phyloP scores from a whole-genome alignment of 1,284 basidiomycete genomes.

The Entoloma clypeatum region DNA sequence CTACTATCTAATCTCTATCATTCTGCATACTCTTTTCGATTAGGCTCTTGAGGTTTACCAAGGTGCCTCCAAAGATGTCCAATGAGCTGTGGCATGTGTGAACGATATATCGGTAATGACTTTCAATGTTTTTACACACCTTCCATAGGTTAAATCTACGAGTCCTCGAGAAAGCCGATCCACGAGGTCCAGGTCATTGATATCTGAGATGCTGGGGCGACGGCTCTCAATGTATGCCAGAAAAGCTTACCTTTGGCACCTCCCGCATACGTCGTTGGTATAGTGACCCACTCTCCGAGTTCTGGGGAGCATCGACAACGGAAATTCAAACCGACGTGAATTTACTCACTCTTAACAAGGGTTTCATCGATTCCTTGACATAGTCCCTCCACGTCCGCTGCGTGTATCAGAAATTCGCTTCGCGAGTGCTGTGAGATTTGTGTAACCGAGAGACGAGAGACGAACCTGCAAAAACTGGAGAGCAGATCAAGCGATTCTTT shows the following conservation, averaged over 20 bases:
- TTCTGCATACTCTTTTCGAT: conserved; percentile 34
- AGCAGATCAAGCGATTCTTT: conserved; percentile 70
- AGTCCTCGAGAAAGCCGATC: conserved; percentile 77
- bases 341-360: conserved; percentile 73
- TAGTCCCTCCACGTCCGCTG: conserved; percentile 96
- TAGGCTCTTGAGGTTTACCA: conserved; percentile 67
- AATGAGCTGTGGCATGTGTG: conserved; percentile 45
- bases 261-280: conserved; percentile 96
- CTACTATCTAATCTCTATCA: conserved; percentile 10
- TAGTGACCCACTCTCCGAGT: conserved; percentile 87
- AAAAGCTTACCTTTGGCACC: conserved; percentile 76
- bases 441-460: conserved; percentile 1
- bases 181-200: conserved; percentile 84
- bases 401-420: conserved; percentile 95
- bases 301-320: conserved; percentile 40
- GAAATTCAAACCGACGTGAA: not conserved
- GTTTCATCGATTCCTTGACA: conserved; percentile 96
- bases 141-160: conserved; percentile 96
- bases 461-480: conserved; percentile 74
- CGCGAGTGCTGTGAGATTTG: conserved; percentile 6
- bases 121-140: conserved; percentile 44
- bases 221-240: not conserved
- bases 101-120: not conserved
- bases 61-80: conserved; percentile 74
- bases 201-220: conserved; percentile 45